Evolutionary conservation across 2,329 filamentous ascomycete genomes (phyloP).

Genomic region (Aspergillus tubingensis): DNA sequence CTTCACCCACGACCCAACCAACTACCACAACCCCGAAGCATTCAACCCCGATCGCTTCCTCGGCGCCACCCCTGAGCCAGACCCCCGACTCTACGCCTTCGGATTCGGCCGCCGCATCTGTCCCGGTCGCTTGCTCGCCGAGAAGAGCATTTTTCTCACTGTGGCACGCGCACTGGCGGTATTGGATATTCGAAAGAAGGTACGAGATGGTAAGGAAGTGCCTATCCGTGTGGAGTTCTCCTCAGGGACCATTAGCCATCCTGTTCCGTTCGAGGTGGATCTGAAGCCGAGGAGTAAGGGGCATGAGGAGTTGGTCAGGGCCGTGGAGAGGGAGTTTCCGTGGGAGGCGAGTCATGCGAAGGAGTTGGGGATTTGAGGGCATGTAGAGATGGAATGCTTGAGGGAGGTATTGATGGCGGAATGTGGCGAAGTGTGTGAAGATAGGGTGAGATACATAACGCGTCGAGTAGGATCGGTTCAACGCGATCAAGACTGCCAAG

Average conservation of each 20-base stretch:
- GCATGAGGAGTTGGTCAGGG: constrained; percentile 1
- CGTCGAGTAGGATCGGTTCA: no score
- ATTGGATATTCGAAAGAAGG: background rate
- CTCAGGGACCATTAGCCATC: constrained; percentile 14
- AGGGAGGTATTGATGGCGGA: background rate
- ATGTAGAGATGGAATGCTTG: no score
- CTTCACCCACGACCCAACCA: constrained; percentile 10
- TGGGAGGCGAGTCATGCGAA: constrained; percentile 2
- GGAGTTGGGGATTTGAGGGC: background rate
- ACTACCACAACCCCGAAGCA: constrained; percentile 3
- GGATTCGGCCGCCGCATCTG: constrained; percentile 14
- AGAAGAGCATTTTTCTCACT: constrained; percentile 2
- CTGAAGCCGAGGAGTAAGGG: background rate
- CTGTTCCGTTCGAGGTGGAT: constrained; percentile 2
- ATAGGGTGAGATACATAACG: no score
- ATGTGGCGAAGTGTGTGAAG: background rate
- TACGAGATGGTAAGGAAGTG: background rate
- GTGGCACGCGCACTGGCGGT: constrained; percentile 7
- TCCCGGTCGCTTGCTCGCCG: constrained; percentile 3
- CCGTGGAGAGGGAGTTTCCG: background rate
- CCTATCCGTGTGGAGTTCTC: background rate
- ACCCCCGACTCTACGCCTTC: constrained; percentile 7
- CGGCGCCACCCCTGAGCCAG: background rate
- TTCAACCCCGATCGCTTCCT: constrained; percentile 16
- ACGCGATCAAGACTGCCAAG: no score